These are phyloP conservation scores for Aspergillus sp. DNA, from an alignment of 2,329 filamentous ascomycete genomes.

Conservation along the genomic window DNA sequence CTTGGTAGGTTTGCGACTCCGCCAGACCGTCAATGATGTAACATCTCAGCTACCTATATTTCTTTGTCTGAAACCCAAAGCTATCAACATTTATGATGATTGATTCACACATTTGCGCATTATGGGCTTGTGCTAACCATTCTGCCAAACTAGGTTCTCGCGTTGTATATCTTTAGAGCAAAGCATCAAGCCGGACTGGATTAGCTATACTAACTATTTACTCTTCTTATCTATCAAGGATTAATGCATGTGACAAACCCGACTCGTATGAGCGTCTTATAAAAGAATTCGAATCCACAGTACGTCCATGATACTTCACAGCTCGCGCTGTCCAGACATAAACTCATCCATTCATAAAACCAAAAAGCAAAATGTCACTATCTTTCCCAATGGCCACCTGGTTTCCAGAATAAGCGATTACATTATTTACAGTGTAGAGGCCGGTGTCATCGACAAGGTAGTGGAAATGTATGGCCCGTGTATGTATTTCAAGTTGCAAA, in stretches of 20 bases:
- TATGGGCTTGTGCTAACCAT: constrained; percentile 26
- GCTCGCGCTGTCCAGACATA: constrained; percentile 34
- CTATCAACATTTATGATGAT: constrained; percentile 1
- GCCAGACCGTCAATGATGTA: constrained; percentile 90
- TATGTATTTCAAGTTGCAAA: constrained; percentile 53
- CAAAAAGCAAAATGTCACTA: constrained; percentile 77
- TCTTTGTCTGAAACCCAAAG: constrained; percentile 72
- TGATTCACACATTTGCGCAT: constrained; percentile 4
- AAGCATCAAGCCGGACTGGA: not conserved
- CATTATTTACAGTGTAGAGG: constrained; percentile 98
- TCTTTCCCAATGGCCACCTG: constrained; percentile 90
- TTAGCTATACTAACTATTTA: constrained; percentile 29
- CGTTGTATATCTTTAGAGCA: not conserved
- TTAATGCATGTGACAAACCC: constrained; percentile 91
- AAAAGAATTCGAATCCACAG: constrained; percentile 81
- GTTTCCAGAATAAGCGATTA: constrained; percentile 95
- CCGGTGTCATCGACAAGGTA: constrained; percentile 82
- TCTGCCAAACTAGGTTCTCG: constrained; percentile 18
- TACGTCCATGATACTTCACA: constrained; percentile 56
- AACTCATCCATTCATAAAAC: constrained; percentile 34
- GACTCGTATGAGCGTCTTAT: constrained; percentile 80
- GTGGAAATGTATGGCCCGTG: constrained; percentile 89
- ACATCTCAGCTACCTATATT: constrained; percentile 97
- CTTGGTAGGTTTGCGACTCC: constrained; percentile 64
- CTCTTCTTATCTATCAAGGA: constrained; percentile 58